phyloP scores from a whole-genome alignment of 1,139 yeast genomes.

The Debaryomyces fabryi region DNA sequence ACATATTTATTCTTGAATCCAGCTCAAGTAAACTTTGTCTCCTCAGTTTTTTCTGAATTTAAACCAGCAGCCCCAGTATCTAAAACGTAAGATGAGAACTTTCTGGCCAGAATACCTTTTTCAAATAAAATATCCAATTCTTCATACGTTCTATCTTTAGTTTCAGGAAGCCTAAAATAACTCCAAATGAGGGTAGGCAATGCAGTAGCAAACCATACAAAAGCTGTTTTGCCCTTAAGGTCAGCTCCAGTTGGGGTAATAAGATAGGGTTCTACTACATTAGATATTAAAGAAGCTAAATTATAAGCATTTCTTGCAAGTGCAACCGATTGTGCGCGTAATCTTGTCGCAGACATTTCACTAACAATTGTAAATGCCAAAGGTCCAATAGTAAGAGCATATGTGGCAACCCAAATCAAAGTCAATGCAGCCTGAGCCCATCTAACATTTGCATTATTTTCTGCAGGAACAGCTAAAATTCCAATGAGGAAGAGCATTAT shows the following conservation, averaged over 20 bases:
- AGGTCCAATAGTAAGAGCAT: slow-evolving; percentile 61
- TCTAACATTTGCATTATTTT: slow-evolving; percentile 24
- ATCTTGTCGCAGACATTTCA: slow-evolving; percentile 57
- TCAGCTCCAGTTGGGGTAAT: slow-evolving; percentile 58
- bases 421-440: slow-evolving; percentile 55
- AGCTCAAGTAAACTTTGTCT: neutral
- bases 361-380: slow-evolving; percentile 58
- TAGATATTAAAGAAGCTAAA: slow-evolving; percentile 37
- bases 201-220: slow-evolving; percentile 57
- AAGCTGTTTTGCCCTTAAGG: slow-evolving; percentile 62
- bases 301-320: slow-evolving; percentile 51
- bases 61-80: slow-evolving; percentile 13
- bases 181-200: slow-evolving; percentile 44
- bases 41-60: neutral
- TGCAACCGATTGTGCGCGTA: slow-evolving; percentile 59
- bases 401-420: slow-evolving; percentile 49
- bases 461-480: slow-evolving; percentile 20
- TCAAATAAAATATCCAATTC: slow-evolving; percentile 57
- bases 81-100: neutral
- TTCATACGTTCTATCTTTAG: slow-evolving; percentile 58
- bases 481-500: slow-evolving; percentile 49
- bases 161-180: slow-evolving; percentile 61
- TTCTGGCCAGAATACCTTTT: neutral
- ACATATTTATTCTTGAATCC: neutral
- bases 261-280: slow-evolving; percentile 51